Percentiles rank a stretch among this genome's conserved stretches.
Conservation (phyloP, 1,284 basidiomycete species). For the Cryptococcus maquisensis region DNA sequence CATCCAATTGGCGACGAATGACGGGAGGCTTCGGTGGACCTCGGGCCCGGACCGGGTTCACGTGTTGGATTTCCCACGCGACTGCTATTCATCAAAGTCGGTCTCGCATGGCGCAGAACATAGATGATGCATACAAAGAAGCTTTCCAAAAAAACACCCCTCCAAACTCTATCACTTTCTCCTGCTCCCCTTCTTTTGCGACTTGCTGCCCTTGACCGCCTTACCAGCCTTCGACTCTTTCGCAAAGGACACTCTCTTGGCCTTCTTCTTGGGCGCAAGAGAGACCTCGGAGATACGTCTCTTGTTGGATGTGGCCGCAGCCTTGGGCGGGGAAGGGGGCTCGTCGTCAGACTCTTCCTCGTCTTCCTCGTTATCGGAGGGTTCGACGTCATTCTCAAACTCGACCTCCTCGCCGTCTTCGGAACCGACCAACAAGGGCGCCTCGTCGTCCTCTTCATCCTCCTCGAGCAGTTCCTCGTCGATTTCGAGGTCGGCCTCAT, state of each 20-base stretch:
- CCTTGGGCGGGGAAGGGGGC: conserved; percentile 1
- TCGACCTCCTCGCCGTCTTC: conserved; percentile 45
- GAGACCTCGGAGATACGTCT: conserved; percentile 15
- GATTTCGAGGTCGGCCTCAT: conserved; percentile 35
- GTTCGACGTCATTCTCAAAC: conserved; percentile 42
- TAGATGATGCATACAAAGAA: no score
- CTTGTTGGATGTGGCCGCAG: conserved; percentile 9
- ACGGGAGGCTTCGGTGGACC: no score
- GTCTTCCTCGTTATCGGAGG: conserved; percentile 37
- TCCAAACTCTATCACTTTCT: conserved; percentile 1
- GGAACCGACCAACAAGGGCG: conserved; percentile 27
- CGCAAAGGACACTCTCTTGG: conserved; percentile 32
- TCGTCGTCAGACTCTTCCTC: conserved; percentile 14
- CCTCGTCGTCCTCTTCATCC: conserved; percentile 33
- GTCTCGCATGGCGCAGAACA: no score
- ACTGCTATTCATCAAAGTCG: no score
- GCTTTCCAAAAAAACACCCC: no score
- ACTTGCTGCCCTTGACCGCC: conserved; percentile 5
- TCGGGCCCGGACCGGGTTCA: no score
- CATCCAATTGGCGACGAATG: no score
- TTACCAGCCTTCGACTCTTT: neutral
- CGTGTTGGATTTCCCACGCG: no score
- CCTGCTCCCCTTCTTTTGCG: conserved; percentile 20
- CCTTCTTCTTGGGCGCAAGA: conserved; percentile 20
- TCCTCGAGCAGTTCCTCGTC: conserved; percentile 28